phyloP scores from a whole-genome alignment of 371 early-diverging fungal genomes.

The Lichtheimia corymbifera region DNA sequence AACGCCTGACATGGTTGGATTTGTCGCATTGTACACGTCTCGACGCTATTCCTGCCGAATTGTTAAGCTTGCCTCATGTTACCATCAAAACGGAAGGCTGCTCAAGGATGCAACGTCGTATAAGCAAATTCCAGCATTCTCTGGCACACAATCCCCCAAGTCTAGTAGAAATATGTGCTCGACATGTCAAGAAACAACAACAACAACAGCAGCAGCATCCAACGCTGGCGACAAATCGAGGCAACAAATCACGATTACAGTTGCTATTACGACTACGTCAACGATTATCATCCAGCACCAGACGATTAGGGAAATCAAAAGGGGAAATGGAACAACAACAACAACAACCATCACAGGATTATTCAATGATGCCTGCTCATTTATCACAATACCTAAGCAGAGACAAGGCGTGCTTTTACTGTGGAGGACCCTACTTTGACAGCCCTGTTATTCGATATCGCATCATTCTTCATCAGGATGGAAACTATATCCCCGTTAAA shows the following conservation, averaged over 20 bases:
- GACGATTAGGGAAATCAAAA: too few relatives aligned
- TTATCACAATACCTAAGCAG: constrained; percentile 49
- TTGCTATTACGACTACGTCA: background rate
- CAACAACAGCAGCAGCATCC: background rate
- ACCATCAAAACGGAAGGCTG: constrained; percentile 19
- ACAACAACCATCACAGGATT: too few relatives aligned
- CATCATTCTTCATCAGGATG: constrained; percentile 52
- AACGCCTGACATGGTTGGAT: constrained; percentile 23
- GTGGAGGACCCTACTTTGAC: constrained; percentile 83
- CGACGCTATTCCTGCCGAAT: constrained; percentile 32
- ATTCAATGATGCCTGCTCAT: constrained; percentile 7
- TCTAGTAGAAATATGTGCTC: constrained; percentile 20
- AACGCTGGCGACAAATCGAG: background rate
- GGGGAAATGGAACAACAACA: background rate
- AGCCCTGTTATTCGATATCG: constrained; percentile 53
- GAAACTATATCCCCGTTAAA: constrained; percentile 13
- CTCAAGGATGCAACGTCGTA: constrained; percentile 2
- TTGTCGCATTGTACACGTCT: constrained; percentile 29
- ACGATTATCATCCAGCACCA: background rate
- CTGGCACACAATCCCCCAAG: constrained; percentile 21
- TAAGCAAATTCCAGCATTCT: constrained; percentile 3
- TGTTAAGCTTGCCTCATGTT: constrained; percentile 18
- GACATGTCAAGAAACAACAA: constrained; percentile 7
- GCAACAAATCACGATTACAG: too few relatives aligned
- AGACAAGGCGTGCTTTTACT: constrained; percentile 73